These are phyloP conservation scores for Rhizopogon hawkerae DNA, from an alignment of 1,284 basidiomycete genomes.

Conservation along the genomic window DNA sequence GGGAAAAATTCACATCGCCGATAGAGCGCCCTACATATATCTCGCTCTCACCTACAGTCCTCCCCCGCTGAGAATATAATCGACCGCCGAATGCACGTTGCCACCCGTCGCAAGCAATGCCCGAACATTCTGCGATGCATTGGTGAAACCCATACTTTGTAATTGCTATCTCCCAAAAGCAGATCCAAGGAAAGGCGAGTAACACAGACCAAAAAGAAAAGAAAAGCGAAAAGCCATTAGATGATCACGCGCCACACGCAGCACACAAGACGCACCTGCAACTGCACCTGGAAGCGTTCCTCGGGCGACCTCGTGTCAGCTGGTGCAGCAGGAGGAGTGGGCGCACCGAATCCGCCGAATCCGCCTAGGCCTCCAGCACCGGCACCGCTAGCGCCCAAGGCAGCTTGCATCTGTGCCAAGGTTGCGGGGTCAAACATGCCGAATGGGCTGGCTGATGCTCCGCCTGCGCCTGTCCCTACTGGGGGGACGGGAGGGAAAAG, in stretches of 20 bases:
- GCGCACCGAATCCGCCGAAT: constrained; percentile 29
- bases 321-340: constrained; percentile 33
- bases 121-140: constrained; percentile 82
- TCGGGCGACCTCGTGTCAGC: constrained; percentile 72
- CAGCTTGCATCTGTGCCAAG: constrained; percentile 41
- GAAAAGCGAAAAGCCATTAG: constrained; percentile 4
- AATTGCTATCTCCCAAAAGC: constrained; percentile 51
- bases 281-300: constrained; percentile 81
- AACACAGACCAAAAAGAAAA: constrained; percentile 1
- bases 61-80: constrained; percentile 79
- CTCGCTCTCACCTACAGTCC: constrained; percentile 37
- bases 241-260: background rate
- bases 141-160: constrained; percentile 39
- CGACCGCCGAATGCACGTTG: constrained; percentile 84
- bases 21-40: constrained; percentile 27
- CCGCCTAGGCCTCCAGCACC: constrained; percentile 21
- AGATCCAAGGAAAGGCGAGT: background rate
- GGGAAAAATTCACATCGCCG: background rate
- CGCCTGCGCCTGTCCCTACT: constrained; percentile 16
- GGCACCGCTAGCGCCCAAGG: constrained; percentile 23
- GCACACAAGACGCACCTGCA: constrained; percentile 44
- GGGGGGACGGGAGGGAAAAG: constrained; percentile 7
- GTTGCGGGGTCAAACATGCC: constrained; percentile 34
- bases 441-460: constrained; percentile 17
- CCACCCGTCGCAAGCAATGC: constrained; percentile 82